Conservation (phyloP, 2,329 filamentous ascomycete genomes). For the Fusarium floridanum region DNA sequence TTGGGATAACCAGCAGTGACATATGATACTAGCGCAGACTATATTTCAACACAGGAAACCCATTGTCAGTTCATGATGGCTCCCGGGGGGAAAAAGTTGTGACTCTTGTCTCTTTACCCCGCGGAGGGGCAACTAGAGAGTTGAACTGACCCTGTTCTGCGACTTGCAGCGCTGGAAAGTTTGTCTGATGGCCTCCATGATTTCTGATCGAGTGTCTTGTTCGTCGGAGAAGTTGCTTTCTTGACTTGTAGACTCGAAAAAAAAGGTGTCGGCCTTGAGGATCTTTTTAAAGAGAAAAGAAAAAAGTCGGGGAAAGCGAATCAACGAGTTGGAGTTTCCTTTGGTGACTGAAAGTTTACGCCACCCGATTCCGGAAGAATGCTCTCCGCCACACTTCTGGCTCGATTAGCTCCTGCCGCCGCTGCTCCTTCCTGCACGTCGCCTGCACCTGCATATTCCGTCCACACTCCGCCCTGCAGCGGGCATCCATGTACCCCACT, state of each 20-base stretch:
- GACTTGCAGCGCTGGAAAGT: conserved; percentile 72
- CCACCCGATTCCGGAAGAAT: conserved; percentile 49
- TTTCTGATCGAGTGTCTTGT: conserved; percentile 36
- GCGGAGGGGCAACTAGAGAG: conserved; percentile 46
- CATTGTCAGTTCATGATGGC: conserved; percentile 37
- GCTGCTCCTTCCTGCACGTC: conserved; percentile 36
- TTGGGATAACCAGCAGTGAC: conserved; percentile 94
- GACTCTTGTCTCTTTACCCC: conserved; percentile 36
- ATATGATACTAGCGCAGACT: conserved; percentile 93
- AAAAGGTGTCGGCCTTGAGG: conserved; percentile 4
- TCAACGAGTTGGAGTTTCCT: conserved; percentile 11
- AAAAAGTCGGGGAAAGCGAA: conserved; percentile 12
- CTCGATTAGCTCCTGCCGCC: conserved; percentile 40
- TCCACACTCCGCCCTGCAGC: conserved; percentile 43
- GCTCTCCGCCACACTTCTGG: conserved; percentile 45
- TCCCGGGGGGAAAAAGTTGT: conserved; percentile 8
- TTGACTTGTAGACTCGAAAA: conserved; percentile 10
- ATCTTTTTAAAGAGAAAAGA: conserved; percentile 29
- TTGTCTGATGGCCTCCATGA: conserved; percentile 69
- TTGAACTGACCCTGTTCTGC: conserved; percentile 65
- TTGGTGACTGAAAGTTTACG: conserved; percentile 32
- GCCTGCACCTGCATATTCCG: conserved; percentile 35
- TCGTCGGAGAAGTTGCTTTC: neutral
- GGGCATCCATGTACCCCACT: conserved; percentile 26
- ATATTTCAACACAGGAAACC: conserved; percentile 28